phyloP scores from a whole-genome alignment of 371 early-diverging fungal genomes.

The Mucor ambiguus region DNA sequence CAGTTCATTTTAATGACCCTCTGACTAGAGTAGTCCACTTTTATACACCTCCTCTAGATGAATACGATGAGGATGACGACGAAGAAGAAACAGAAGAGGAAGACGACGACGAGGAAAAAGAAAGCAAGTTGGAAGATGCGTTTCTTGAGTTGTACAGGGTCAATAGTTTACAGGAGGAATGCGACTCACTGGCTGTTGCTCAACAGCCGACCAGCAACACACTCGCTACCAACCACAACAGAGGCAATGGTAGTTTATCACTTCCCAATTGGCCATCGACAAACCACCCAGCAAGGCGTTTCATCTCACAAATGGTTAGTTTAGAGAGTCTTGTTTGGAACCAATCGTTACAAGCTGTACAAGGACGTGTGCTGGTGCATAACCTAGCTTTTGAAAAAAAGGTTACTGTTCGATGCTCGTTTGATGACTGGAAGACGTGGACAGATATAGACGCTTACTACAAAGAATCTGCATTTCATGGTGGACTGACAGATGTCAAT shows the following conservation, averaged over 20 bases:
- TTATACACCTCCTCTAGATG: slow-evolving; percentile 19
- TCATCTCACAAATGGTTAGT: slow-evolving; percentile 42
- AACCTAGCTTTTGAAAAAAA: slow-evolving; percentile 31
- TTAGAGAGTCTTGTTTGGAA: slow-evolving; percentile 12
- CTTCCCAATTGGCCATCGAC: slow-evolving; percentile 27
- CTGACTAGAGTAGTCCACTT: slow-evolving; percentile 50
- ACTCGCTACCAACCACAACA: background rate
- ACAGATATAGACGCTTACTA: slow-evolving; percentile 44
- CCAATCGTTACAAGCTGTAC: slow-evolving; percentile 40
- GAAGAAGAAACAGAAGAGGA: slow-evolving; percentile 18
- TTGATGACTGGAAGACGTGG: slow-evolving; percentile 28
- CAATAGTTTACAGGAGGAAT: slow-evolving; percentile 21
- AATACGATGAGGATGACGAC: slow-evolving; percentile 29
- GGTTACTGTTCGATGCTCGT: slow-evolving; percentile 20
- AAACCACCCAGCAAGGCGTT: slow-evolving; percentile 39
- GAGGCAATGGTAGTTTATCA: background rate
- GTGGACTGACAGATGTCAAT: background rate
- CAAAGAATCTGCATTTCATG: slow-evolving; percentile 35
- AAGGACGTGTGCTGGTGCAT: slow-evolving; percentile 34
- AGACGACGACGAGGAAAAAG: slow-evolving; percentile 12
- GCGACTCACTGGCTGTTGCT: background rate
- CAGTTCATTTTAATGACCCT: slow-evolving; percentile 61
- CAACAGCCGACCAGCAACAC: background rate
- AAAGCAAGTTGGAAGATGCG: slow-evolving; percentile 32
- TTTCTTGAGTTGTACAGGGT: slow-evolving; percentile 26